These are phyloP conservation scores for Xylaria acuta DNA, from an alignment of 495 filamentous ascomycete genomes.

Conservation along the genomic window DNA sequence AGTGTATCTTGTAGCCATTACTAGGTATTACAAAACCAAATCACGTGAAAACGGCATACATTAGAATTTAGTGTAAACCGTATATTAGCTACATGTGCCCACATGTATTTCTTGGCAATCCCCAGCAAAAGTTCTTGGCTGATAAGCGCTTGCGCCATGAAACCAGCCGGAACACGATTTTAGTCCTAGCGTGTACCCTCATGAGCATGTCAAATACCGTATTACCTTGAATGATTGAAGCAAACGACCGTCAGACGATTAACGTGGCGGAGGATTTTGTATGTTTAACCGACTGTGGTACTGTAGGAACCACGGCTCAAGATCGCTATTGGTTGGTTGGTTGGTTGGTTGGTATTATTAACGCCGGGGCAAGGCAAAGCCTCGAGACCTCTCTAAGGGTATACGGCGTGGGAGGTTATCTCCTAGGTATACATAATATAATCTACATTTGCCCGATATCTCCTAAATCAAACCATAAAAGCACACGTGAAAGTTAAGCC, in stretches of 20 bases:
- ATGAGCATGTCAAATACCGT: conserved; percentile 4
- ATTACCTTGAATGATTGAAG: not conserved
- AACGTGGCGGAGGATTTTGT: not conserved
- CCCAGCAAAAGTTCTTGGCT: conserved; percentile 7
- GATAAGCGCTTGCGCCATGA: conserved; percentile 1
- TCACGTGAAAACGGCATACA: not conserved
- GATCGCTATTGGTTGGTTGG: not conserved
- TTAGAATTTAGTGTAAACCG: too few species aligned
- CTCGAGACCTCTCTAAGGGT: not conserved
- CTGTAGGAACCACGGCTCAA: not conserved
- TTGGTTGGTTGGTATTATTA: not conserved
- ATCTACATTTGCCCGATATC: not conserved
- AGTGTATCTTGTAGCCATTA: too few species aligned
- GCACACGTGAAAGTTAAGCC: not conserved
- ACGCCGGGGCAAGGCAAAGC: not conserved
- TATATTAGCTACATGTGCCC: too few species aligned
- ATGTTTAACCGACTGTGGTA: conserved; percentile 1
- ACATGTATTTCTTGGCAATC: not conserved
- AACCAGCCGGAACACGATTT: not conserved
- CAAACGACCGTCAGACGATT: not conserved
- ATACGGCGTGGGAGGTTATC: not conserved
- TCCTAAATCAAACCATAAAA: not conserved
- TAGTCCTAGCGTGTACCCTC: conserved; percentile 1
- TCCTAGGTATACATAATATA: not conserved
- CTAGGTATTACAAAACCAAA: too few species aligned